Evolutionary conservation across 345 rosid genomes (phyloP).

Genomic region (Arabidopsis suecica): DNA sequence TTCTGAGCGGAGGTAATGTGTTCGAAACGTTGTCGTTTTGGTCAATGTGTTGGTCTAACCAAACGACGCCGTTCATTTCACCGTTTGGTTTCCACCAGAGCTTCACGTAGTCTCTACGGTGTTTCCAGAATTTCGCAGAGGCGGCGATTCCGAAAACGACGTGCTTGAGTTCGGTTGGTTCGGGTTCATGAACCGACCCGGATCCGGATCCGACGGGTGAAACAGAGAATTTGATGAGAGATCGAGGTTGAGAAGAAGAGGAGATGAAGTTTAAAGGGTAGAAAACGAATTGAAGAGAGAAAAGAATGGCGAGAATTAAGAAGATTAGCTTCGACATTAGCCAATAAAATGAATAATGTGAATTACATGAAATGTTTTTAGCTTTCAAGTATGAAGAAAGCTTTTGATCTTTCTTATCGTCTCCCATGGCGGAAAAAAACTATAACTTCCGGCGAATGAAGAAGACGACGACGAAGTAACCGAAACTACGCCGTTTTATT

Average conservation of each 20-base stretch:
- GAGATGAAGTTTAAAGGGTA: conserved; percentile 24
- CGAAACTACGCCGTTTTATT: conserved; percentile 17
- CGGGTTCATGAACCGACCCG: conserved; percentile 2
- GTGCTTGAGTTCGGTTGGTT: conserved; percentile 55
- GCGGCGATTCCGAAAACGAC: conserved; percentile 78
- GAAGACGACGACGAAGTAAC: not conserved
- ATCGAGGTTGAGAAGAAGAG: conserved; percentile 15
- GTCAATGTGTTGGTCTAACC: conserved; percentile 59
- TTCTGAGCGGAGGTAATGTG: conserved; percentile 52
- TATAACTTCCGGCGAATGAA: not conserved
- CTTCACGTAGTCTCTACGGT: conserved; percentile 66
- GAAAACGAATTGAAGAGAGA: conserved; percentile 35
- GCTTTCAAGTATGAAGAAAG: conserved; percentile 4
- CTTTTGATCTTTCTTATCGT: conserved; percentile 36
- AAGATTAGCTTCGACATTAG: conserved; percentile 14
- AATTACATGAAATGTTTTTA: conserved; percentile 25
- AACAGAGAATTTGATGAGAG: conserved; percentile 8
- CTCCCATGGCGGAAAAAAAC: conserved; percentile 35
- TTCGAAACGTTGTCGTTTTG: conserved; percentile 36
- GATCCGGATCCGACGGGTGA: conserved; percentile 30
- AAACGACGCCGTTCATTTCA: conserved; percentile 66
- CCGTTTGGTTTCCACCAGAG: conserved; percentile 68
- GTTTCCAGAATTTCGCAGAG: conserved; percentile 67
- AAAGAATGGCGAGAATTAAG: conserved; percentile 25
- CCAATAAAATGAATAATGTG: conserved; percentile 22